Percentiles rank a stretch among this genome's conserved stretches.
Conservation (phyloP, 495 filamentous ascomycete species). For the Neurospora africana region DNA sequence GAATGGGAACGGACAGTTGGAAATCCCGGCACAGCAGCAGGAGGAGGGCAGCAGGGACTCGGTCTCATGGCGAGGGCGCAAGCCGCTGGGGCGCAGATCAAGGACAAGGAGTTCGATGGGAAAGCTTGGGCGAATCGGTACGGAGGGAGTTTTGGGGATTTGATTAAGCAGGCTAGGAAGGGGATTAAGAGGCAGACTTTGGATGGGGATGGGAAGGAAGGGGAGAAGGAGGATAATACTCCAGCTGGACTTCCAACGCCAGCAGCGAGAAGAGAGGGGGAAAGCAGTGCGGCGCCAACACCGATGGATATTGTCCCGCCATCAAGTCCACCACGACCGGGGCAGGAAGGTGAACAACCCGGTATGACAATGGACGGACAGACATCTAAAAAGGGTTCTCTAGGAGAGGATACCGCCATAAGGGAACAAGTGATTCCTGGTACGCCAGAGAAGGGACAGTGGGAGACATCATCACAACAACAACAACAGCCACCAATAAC, state of each 20-base stretch:
- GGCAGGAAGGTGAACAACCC: neutral
- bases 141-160: constrained; percentile 56
- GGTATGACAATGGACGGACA: no score
- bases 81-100: constrained; percentile 34
- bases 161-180: constrained; percentile 58
- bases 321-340: neutral
- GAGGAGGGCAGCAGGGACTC: neutral
- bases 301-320: neutral
- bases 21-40: constrained; percentile 5
- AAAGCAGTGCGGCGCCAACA: neutral
- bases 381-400: neutral
- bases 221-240: neutral
- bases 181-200: constrained; percentile 7
- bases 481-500: neutral
- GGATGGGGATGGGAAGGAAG: neutral
- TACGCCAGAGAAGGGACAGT: neutral
- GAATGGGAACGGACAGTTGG: constrained; percentile 74
- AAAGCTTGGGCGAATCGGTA: constrained; percentile 64
- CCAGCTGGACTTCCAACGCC: neutral
- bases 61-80: constrained; percentile 14
- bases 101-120: constrained; percentile 77
- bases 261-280: neutral
- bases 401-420: neutral
- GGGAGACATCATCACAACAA: neutral
- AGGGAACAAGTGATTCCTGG: neutral